Conservation (phyloP, 1,284 basidiomycete genomes). For the Tilletia caries region DNA sequence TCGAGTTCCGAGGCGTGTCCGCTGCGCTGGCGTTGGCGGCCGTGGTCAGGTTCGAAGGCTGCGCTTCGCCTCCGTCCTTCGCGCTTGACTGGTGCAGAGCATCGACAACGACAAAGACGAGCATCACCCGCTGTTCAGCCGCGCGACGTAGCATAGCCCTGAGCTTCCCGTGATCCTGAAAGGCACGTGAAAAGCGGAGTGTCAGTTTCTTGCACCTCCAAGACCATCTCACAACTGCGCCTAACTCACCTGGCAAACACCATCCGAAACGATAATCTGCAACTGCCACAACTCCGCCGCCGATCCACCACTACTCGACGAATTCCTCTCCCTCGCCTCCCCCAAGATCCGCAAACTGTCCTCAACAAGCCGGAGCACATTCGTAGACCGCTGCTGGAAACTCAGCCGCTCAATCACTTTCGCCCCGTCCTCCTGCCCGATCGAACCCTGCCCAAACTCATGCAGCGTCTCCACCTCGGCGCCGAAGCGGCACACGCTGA, state of each 20-base stretch:
- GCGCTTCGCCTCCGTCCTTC: conserved; percentile 7
- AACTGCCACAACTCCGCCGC: conserved; percentile 91
- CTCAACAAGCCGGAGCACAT: conserved; percentile 82
- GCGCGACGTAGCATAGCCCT: conserved; percentile 78
- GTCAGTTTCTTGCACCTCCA: too few species aligned
- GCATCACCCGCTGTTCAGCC: conserved; percentile 85
- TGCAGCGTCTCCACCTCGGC: conserved; percentile 82
- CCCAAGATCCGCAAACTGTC: conserved; percentile 75
- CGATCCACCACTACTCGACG: conserved; percentile 58
- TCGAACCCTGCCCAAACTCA: conserved; percentile 60
- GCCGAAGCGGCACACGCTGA: conserved; percentile 88
- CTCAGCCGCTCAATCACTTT: conserved; percentile 78
- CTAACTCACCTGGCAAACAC: conserved; percentile 73
- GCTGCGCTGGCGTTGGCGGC: neutral
- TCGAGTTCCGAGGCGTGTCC: conserved; percentile 67
- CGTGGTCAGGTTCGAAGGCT: neutral
- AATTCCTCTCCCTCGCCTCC: conserved; percentile 61
- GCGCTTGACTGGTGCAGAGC: conserved; percentile 61
- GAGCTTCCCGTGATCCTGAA: conserved; percentile 76
- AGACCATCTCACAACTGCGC: too few species aligned
- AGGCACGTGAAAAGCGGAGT: neutral
- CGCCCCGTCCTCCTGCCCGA: conserved; percentile 57
- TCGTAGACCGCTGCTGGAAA: conserved; percentile 87
- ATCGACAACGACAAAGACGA: conserved; percentile 95
- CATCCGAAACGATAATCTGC: conserved; percentile 97